phyloP scores from a whole-genome alignment of 768 basidiomycete genomes.

The Pleurotus citrinopileatus region DNA sequence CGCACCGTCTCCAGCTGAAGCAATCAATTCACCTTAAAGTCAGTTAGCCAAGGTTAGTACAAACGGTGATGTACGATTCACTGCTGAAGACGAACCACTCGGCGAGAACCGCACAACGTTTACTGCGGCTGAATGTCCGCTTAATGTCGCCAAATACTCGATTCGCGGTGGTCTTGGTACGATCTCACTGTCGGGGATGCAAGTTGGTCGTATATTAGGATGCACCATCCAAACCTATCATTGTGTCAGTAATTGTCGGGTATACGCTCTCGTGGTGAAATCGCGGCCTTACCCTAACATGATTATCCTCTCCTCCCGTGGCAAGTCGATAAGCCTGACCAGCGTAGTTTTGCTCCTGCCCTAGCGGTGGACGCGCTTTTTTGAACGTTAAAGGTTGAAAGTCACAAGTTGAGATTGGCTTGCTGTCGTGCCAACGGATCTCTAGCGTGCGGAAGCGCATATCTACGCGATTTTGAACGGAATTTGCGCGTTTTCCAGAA shows the following conservation, averaged over 20 bases:
- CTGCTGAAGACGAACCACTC: constrained; percentile 53
- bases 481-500: neutral
- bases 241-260: constrained; percentile 13
- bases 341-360: constrained; percentile 53
- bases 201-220: constrained; percentile 79
- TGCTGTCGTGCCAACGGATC: constrained; percentile 95
- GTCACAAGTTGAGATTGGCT: constrained; percentile 95
- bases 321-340: constrained; percentile 86
- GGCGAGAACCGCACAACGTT: constrained; percentile 97
- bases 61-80: neutral
- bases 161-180: constrained; percentile 67
- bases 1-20: constrained; percentile 96
- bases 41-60: neutral
- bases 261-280: neutral
- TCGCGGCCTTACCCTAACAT: constrained; percentile 78
- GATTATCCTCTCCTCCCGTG: constrained; percentile 95
- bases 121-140: constrained; percentile 89
- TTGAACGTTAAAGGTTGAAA: constrained; percentile 86
- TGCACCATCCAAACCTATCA: constrained; percentile 89
- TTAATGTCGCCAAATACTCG: constrained; percentile 93
- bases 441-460: constrained; percentile 92
- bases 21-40: constrained; percentile 77
- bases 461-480: constrained; percentile 9
- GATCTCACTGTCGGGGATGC: constrained; percentile 41
- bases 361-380: constrained; percentile 65